These are phyloP conservation scores for Exophiala dermatitidis DNA, from an alignment of 2,329 filamentous ascomycete genomes.

Conservation along the genomic window DNA sequence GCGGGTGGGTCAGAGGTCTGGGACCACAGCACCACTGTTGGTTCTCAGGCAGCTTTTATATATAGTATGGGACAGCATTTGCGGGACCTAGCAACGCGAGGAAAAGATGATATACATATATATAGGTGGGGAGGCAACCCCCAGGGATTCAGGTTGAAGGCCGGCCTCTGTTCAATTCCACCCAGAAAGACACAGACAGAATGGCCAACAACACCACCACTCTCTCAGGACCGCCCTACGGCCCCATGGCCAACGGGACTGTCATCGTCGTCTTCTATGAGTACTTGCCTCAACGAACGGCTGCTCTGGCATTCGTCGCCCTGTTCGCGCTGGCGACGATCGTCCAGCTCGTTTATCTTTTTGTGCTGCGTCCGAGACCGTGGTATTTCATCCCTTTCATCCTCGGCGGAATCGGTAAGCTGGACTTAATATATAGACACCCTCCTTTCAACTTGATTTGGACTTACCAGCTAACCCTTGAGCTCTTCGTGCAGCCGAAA, in stretches of 20 bases:
- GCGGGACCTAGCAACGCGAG: too few species aligned
- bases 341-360: background rate
- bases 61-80: too few species aligned
- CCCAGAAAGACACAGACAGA: too few species aligned
- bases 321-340: background rate
- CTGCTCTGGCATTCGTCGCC: background rate
- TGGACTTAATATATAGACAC: background rate
- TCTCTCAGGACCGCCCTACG: background rate
- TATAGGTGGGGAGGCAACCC: too few species aligned
- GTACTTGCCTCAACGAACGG: background rate
- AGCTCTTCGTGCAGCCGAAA: background rate
- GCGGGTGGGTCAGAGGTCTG: too few species aligned
- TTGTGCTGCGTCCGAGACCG: background rate
- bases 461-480: background rate
- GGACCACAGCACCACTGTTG: too few species aligned
- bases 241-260: background rate
- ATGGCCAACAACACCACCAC: too few species aligned
- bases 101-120: too few species aligned
- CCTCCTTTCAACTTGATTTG: background rate
- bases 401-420: background rate
- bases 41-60: too few species aligned
- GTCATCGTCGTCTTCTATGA: background rate
- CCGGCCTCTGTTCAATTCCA: too few species aligned
- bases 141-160: too few species aligned
- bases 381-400: background rate